phyloP scores from a whole-genome alignment of 1,284 basidiomycete genomes.

The Ustilago shanxiensis region DNA sequence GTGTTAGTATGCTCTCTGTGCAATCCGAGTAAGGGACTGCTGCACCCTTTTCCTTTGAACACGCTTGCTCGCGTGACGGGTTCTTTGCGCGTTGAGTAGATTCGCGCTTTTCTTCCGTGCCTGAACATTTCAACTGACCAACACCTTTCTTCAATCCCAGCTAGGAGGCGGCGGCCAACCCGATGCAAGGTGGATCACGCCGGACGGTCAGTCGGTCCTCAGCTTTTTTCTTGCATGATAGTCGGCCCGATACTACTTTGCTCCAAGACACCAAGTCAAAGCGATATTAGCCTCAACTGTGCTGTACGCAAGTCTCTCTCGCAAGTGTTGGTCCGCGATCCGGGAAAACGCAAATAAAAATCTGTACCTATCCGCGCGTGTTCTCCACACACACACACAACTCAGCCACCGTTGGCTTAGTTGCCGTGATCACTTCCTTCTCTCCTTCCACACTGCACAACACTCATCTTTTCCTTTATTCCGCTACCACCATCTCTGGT shows the following conservation, averaged over 20 bases:
- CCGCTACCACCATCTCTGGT: not conserved
- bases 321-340: slow-evolving; percentile 3
- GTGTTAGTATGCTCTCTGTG: too few relatives aligned
- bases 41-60: not conserved
- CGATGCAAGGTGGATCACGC: not conserved
- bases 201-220: not conserved
- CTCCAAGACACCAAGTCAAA: not conserved
- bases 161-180: not conserved
- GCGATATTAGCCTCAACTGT: not conserved
- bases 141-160: slow-evolving; percentile 15
- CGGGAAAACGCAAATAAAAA: slow-evolving; percentile 7
- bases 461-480: too few relatives aligned
- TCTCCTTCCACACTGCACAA: not conserved
- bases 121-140: slow-evolving; percentile 11
- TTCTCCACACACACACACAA: slow-evolving; percentile 4
- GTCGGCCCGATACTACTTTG: not conserved
- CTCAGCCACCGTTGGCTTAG: slow-evolving; percentile 21
- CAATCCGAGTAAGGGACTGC: not conserved
- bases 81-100: slow-evolving; percentile 40
- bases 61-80: slow-evolving; percentile 24
- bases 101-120: slow-evolving; percentile 15
- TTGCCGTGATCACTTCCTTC: not conserved
- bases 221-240: not conserved
- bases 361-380: not conserved
- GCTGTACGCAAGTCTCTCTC: not conserved